Evolutionary conservation across 2,329 filamentous ascomycete species (phyloP).

Genomic region (Ambrosiella cleistominuta): DNA sequence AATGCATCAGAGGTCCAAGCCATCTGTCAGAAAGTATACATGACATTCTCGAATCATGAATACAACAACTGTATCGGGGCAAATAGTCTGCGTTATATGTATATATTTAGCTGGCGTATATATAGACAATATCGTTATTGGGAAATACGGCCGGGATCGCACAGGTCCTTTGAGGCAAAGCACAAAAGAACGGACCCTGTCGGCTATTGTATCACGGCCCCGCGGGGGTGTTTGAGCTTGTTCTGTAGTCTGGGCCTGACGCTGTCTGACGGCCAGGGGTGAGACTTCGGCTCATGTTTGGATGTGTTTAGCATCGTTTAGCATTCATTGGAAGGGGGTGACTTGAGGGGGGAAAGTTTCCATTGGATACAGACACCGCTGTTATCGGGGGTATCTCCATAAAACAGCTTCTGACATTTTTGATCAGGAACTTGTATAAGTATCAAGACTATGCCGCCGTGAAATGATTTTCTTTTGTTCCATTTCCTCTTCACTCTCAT

Average conservation of each 20-base stretch:
- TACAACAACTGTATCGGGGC: too few relatives aligned
- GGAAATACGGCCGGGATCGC: background rate
- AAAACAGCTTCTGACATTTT: background rate
- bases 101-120: too few relatives aligned
- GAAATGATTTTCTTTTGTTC: background rate
- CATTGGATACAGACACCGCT: background rate
- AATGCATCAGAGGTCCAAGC: background rate
- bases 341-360: background rate
- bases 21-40: background rate
- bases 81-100: too few relatives aligned
- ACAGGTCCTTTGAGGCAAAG: background rate
- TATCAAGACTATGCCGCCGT: background rate
- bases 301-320: background rate
- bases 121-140: too few relatives aligned
- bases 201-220: background rate
- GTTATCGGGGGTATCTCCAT: background rate
- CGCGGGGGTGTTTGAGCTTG: background rate
- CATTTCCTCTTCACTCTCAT: slow-evolving; percentile 9
- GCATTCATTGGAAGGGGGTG: background rate
- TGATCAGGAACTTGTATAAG: background rate
- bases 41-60: background rate
- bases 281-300: background rate
- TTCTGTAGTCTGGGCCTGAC: background rate
- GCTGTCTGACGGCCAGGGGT: background rate
- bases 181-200: background rate